These are phyloP conservation scores for Eimeria praecox DNA, from an alignment of 169 alveolate species.

Conservation along the genomic window DNA sequence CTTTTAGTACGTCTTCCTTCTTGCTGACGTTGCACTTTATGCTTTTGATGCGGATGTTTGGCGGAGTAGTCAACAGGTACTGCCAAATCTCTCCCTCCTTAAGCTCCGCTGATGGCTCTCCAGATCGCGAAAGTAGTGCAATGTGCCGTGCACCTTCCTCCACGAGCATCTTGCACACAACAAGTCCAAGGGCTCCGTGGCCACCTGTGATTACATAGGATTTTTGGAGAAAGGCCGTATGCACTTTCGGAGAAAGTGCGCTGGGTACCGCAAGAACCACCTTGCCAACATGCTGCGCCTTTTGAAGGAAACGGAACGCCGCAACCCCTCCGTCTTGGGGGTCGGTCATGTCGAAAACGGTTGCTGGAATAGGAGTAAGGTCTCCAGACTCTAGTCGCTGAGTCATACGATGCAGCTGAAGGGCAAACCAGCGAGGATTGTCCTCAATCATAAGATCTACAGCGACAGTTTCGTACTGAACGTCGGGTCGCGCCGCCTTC, in stretches of 20 bases:
- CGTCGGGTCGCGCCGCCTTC: constrained; percentile 82
- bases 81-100: constrained; percentile 61
- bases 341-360: constrained; percentile 79
- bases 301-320: constrained; percentile 83
- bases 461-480: constrained; percentile 82
- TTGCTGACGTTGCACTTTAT: constrained; percentile 71
- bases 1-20: constrained; percentile 55
- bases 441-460: constrained; percentile 85
- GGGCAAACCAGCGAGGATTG: constrained; percentile 84
- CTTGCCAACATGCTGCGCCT: constrained; percentile 85
- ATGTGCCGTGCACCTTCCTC: constrained; percentile 86
- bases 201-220: constrained; percentile 83
- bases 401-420: constrained; percentile 81
- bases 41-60: neutral
- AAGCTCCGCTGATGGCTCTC: constrained; percentile 63
- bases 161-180: constrained; percentile 84
- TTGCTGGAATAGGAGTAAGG: constrained; percentile 73
- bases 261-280: constrained; percentile 82
- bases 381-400: constrained; percentile 62
- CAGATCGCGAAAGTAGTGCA: constrained; percentile 80
- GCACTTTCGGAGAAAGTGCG: constrained; percentile 37
- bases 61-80: constrained; percentile 19
- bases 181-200: constrained; percentile 84
- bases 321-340: constrained; percentile 81
- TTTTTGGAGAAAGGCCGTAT: constrained; percentile 9